Conservation (phyloP, 2,329 filamentous ascomycete genomes). For the Verticillium tricorpus region DNA sequence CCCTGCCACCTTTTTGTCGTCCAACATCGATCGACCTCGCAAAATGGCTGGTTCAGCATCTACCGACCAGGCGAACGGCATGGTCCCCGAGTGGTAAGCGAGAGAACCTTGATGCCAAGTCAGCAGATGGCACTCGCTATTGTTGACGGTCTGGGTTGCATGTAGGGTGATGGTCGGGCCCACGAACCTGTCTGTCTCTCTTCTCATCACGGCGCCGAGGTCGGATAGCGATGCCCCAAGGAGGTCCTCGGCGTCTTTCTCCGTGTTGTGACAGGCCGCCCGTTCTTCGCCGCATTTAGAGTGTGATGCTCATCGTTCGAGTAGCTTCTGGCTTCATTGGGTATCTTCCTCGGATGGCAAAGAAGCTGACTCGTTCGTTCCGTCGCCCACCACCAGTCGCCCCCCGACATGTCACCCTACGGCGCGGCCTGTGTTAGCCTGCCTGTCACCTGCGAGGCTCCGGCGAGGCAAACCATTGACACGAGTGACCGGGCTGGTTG, state of each 20-base stretch:
- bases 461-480: too few species aligned
- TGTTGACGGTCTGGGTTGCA: neutral
- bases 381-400: too few species aligned
- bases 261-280: neutral
- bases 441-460: too few species aligned
- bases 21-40: neutral
- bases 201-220: neutral
- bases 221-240: neutral
- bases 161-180: too few species aligned
- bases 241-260: neutral
- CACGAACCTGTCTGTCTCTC: neutral
- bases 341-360: neutral
- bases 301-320: too few species aligned
- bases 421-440: too few species aligned
- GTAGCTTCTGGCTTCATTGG: too few species aligned
- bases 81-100: neutral
- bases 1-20: neutral
- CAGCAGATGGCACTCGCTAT: neutral
- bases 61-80: neutral
- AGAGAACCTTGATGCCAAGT: neutral
- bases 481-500: too few species aligned
- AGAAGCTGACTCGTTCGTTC: too few species aligned
- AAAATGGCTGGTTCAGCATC: neutral
- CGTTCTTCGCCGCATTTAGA: neutral
- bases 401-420: too few species aligned